phyloP scores from a whole-genome alignment of 1,284 basidiomycete species.

The Fomitiporia mediterranea region DNA sequence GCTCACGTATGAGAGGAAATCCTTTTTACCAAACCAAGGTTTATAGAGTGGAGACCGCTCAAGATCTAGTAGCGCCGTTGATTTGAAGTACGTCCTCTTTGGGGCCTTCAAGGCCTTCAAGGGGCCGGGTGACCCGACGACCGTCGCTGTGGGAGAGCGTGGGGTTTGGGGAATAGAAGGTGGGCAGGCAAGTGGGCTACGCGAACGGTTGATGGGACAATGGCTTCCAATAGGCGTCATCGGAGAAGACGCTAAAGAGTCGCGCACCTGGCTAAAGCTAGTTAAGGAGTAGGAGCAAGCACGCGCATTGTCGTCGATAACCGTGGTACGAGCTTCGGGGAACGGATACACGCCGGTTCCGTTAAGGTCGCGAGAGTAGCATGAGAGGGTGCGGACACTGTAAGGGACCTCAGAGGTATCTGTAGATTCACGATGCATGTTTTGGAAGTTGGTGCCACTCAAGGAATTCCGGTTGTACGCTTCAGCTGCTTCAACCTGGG shows the following conservation, averaged over 20 bases:
- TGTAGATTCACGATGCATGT: background rate
- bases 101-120: background rate
- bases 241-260: conserved; percentile 3
- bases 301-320: background rate
- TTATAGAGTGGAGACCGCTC: conserved; percentile 2
- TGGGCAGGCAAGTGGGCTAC: conserved; percentile 4
- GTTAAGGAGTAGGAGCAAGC: background rate
- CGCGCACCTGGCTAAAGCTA: conserved; percentile 1
- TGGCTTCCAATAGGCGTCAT: background rate
- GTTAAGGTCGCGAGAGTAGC: background rate
- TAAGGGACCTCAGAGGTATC: conserved; percentile 5
- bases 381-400: conserved; percentile 4
- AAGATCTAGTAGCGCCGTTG: conserved; percentile 10
- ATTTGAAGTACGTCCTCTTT: conserved; percentile 2
- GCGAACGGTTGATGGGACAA: conserved; percentile 1
- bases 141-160: conserved; percentile 8
- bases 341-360: background rate
- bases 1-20: conserved; percentile 7
- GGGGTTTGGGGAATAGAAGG: background rate
- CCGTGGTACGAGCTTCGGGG: background rate
- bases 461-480: background rate
- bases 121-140: conserved; percentile 8
- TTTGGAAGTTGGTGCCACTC: conserved; percentile 4
- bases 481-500: background rate
- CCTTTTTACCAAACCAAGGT: conserved; percentile 10